Evolutionary conservation across 805 yeast genomes (phyloP).

Genomic region (Soucietia sequanensis): DNA sequence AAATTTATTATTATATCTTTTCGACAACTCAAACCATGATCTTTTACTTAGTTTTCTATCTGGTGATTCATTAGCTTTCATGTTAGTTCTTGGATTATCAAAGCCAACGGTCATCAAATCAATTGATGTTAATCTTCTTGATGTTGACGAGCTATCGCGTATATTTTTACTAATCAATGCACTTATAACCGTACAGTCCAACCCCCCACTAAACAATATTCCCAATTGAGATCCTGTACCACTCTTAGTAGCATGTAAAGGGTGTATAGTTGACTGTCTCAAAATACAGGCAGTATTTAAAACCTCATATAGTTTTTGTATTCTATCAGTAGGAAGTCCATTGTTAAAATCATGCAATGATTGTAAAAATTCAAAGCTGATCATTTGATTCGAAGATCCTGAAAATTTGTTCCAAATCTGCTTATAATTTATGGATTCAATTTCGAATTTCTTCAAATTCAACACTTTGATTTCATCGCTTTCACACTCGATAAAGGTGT

Average conservation of each 20-base stretch:
- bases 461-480: constrained; percentile 50
- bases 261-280: constrained; percentile 63
- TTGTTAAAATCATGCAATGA: not conserved
- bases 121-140: constrained; percentile 27
- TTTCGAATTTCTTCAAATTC: constrained; percentile 19
- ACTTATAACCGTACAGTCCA: constrained; percentile 86
- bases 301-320: constrained; percentile 11
- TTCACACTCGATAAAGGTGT: constrained; percentile 51
- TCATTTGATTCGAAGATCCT: not conserved
- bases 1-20: constrained; percentile 32
- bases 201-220: constrained; percentile 88
- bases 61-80: constrained; percentile 67
- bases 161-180: constrained; percentile 38
- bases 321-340: not conserved
- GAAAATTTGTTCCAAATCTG: constrained; percentile 1
- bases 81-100: constrained; percentile 78
- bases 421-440: constrained; percentile 3
- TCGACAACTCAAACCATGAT: constrained; percentile 55
- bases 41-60: constrained; percentile 75
- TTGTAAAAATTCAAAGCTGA: constrained; percentile 1
- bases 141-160: too few species aligned
- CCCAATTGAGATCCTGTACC: constrained; percentile 40
- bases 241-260: constrained; percentile 40
- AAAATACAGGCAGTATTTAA: constrained; percentile 41
- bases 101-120: constrained; percentile 93